These are phyloP conservation scores for Beauveria bassiana DNA, from an alignment of 2,329 filamentous ascomycete species.

Conservation along the genomic window DNA sequence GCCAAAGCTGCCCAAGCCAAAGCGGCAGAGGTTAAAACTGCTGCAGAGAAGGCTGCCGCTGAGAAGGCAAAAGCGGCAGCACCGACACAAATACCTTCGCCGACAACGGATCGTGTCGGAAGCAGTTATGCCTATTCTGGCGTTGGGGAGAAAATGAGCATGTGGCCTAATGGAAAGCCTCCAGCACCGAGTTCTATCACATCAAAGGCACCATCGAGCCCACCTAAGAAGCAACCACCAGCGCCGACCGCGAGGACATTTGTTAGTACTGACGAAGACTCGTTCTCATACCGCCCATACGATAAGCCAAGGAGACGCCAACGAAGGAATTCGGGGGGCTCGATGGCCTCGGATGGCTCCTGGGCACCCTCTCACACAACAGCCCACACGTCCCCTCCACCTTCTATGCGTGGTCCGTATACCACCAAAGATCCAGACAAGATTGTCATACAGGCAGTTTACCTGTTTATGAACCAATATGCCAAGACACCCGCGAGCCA, in stretches of 20 bases:
- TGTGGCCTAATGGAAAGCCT: constrained; percentile 58
- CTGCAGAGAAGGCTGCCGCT: constrained; percentile 21
- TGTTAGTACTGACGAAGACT: constrained; percentile 54
- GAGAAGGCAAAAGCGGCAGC: constrained; percentile 19
- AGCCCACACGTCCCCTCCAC: constrained; percentile 73
- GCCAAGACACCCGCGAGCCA: constrained; percentile 85
- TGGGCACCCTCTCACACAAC: constrained; percentile 83
- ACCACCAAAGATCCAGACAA: constrained; percentile 88
- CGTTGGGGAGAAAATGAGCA: constrained; percentile 61
- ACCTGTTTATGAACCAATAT: constrained; percentile 84
- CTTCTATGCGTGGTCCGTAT: constrained; percentile 70
- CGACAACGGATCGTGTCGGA: constrained; percentile 28
- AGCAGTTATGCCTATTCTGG: constrained; percentile 56
- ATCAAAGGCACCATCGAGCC: constrained; percentile 22
- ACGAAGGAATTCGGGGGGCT: constrained; percentile 59
- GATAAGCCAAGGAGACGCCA: constrained; percentile 55
- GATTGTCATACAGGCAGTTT: constrained; percentile 90
- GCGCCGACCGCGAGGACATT: constrained; percentile 49
- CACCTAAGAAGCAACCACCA: constrained; percentile 34
- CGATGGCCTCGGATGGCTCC: constrained; percentile 73
- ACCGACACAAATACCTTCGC: constrained; percentile 6
- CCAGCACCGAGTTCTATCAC: constrained; percentile 26
- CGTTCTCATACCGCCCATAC: constrained; percentile 70
- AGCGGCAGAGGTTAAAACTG: constrained; percentile 15
- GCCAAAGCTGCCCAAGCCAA: constrained; percentile 20